Evolutionary conservation across 441 rosid species (phyloP).

Genomic region (Populus trichocarpa): DNA sequence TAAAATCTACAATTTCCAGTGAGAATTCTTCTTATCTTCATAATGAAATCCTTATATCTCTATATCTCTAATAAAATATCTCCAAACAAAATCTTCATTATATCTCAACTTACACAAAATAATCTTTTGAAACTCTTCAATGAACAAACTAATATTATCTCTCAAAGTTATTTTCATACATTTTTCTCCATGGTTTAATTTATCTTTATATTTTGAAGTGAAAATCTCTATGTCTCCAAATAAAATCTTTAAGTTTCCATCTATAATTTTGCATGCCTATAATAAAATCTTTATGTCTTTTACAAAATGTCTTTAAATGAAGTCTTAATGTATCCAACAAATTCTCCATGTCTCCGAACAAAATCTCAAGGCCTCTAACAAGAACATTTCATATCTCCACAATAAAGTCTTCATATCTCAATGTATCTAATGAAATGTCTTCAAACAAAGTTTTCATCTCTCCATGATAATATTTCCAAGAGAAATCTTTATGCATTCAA

Average conservation of each 20-base stretch:
- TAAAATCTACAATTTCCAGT: too few species aligned
- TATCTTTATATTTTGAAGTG: too few species aligned
- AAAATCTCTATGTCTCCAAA: too few species aligned
- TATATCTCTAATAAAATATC: not conserved
- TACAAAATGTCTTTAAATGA: too few species aligned
- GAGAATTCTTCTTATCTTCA: too few species aligned
- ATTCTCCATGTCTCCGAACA: not conserved
- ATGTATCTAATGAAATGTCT: too few species aligned
- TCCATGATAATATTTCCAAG: not conserved
- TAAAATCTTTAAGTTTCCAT: too few species aligned
- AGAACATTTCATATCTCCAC: not conserved
- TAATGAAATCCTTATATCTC: too few species aligned
- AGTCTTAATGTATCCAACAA: not conserved
- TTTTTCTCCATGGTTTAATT: too few species aligned
- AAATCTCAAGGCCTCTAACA: not conserved
- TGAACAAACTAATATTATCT: not conserved
- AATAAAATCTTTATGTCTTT: too few species aligned
- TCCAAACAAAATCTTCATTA: not conserved
- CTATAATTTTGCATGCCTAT: not conserved
- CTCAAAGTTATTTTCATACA: not conserved
- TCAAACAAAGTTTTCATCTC: not conserved
- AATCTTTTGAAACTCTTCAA: not conserved
- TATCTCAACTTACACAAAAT: too few species aligned
- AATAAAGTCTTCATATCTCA: too few species aligned
- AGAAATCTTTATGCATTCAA: not conserved